Evolutionary conservation across 78 protist genomes (phyloP).

Genomic region (Anaeramoeba flamelloides): DNA sequence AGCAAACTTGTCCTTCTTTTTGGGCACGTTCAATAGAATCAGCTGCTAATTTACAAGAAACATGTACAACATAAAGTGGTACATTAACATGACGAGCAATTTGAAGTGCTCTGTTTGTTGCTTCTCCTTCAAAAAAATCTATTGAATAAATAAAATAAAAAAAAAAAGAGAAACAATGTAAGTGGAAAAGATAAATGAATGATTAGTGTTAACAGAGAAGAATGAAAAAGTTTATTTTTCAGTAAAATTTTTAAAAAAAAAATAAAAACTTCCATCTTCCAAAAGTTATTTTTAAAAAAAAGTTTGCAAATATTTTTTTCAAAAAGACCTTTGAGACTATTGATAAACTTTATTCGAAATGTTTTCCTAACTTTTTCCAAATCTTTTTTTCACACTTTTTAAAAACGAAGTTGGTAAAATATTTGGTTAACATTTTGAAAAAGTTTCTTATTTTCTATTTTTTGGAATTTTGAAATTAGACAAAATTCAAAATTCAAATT

Average conservation of each 20-base stretch:
- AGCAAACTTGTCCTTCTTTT: conserved; percentile 29
- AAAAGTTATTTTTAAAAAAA: too few relatives aligned
- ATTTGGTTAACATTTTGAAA: too few relatives aligned
- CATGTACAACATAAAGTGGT: conserved; percentile 40
- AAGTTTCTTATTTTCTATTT: too few relatives aligned
- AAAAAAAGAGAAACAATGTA: neutral
- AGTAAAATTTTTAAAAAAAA: neutral
- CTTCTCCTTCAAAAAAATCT: neutral
- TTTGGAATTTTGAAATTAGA: too few relatives aligned
- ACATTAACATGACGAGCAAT: neutral
- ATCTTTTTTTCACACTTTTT: too few relatives aligned
- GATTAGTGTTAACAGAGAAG: neutral
- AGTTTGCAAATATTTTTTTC: too few relatives aligned
- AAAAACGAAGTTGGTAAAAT: too few relatives aligned
- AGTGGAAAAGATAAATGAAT: neutral
- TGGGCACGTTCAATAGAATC: conserved; percentile 32
- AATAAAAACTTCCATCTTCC: too few relatives aligned
- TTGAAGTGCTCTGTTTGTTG: neutral
- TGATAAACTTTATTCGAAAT: too few relatives aligned
- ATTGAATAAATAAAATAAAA: neutral
- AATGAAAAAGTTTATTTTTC: neutral
- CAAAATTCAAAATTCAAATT: neutral
- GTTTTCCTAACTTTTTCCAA: too few relatives aligned
- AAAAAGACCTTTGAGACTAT: too few relatives aligned
- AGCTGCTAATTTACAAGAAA: conserved; percentile 43